Percentiles rank a stretch among this genome's conserved stretches.
Evolutionary conservation across 1,284 basidiomycete species (phyloP).

Genomic region (Porodaedalea pini): DNA sequence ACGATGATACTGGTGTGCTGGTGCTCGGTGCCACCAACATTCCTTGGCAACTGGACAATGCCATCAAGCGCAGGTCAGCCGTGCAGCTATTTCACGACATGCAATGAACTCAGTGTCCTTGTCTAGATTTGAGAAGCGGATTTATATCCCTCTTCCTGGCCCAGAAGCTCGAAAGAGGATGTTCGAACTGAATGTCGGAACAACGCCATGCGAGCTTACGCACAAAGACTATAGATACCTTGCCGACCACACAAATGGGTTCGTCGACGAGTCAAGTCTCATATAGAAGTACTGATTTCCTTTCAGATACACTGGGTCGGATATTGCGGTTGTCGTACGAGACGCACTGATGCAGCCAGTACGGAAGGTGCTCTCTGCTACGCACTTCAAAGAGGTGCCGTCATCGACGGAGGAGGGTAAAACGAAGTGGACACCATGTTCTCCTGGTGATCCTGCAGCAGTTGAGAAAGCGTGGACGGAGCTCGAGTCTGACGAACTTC

Average conservation of each 20-base stretch:
- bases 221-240: constrained; percentile 80
- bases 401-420: constrained; percentile 36
- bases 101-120: constrained; percentile 4
- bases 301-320: constrained; percentile 84
- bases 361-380: constrained; percentile 92
- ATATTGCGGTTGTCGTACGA: constrained; percentile 93
- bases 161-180: constrained; percentile 90
- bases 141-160: constrained; percentile 97
- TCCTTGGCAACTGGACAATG: constrained; percentile 95
- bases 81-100: not conserved
- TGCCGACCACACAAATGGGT: constrained; percentile 87
- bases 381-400: constrained; percentile 82
- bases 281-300: constrained; percentile 5
- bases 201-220: constrained; percentile 84
- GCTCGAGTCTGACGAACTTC: constrained; percentile 84
- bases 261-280: constrained; percentile 24
- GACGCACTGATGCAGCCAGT: constrained; percentile 99
- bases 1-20: constrained; percentile 96
- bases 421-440: constrained; percentile 85
- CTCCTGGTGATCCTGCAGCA: constrained; percentile 85
- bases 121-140: constrained; percentile 88
- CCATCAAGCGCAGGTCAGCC: constrained; percentile 88
- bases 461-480: constrained; percentile 93
- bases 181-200: constrained; percentile 96
- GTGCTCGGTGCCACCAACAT: constrained; percentile 99